These are phyloP conservation scores for Penicillium psychrofluorescens DNA, from an alignment of 495 filamentous ascomycete genomes.

Conservation along the genomic window DNA sequence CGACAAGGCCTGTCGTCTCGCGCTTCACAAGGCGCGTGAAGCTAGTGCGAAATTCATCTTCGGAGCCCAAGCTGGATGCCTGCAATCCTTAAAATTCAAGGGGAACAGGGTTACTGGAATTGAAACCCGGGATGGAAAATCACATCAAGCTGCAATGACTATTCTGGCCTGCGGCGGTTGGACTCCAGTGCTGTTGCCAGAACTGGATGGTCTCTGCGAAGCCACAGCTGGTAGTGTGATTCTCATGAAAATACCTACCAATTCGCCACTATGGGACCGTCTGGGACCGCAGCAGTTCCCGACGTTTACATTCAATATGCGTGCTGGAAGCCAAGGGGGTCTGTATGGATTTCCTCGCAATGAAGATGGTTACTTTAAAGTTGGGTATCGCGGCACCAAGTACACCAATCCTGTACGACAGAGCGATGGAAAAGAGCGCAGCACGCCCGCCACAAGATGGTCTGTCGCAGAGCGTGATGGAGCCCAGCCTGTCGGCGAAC, in stretches of 20 bases:
- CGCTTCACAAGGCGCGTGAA: slow-evolving; percentile 25
- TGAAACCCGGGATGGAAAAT: slow-evolving; percentile 22
- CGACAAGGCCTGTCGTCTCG: slow-evolving; percentile 35
- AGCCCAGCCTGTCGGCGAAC: too few species aligned
- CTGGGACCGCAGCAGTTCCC: slow-evolving; percentile 17
- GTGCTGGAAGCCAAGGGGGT: slow-evolving; percentile 20
- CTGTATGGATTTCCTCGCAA: slow-evolving; percentile 35
- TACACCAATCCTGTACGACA: slow-evolving; percentile 24
- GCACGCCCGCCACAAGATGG: slow-evolving; percentile 28
- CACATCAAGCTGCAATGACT: slow-evolving; percentile 50
- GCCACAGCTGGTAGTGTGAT: slow-evolving; percentile 37
- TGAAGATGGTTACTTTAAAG: slow-evolving; percentile 31
- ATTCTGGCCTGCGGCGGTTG: slow-evolving; percentile 74
- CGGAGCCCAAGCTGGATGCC: background rate
- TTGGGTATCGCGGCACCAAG: slow-evolving; percentile 40
- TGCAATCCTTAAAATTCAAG: too few species aligned
- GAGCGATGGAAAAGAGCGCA: slow-evolving; percentile 20
- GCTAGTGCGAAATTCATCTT: slow-evolving; percentile 30
- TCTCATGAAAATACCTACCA: slow-evolving; percentile 23
- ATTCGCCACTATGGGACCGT: slow-evolving; percentile 18
- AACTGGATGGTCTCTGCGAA: slow-evolving; percentile 27
- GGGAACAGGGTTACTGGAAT: slow-evolving; percentile 13
- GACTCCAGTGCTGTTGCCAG: slow-evolving; percentile 55
- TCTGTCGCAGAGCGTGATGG: slow-evolving; percentile 1
- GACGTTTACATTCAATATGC: slow-evolving; percentile 20